phyloP scores from a whole-genome alignment of 2,329 filamentous ascomycete species.

The Penicillium olsonii region DNA sequence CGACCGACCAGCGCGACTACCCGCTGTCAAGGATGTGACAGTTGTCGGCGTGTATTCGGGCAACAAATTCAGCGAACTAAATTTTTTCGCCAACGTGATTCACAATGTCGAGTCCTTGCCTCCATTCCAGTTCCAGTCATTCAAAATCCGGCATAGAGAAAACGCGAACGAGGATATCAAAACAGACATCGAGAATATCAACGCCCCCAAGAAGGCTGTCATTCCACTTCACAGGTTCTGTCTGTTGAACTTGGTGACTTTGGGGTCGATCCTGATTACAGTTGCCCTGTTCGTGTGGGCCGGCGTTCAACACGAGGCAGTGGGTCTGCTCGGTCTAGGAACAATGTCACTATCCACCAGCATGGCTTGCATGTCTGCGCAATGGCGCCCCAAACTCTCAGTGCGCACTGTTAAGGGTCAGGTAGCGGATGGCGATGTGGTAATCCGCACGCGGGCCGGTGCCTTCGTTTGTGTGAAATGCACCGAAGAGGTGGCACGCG shows the following conservation, averaged over 20 bases:
- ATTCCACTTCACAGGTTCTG: conserved; percentile 46
- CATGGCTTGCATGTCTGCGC: conserved; percentile 59
- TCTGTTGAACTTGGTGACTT: conserved; percentile 56
- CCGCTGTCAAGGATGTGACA: conserved; percentile 52
- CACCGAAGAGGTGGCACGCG: conserved; percentile 62
- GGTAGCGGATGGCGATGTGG: conserved; percentile 60
- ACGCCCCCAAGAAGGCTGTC: neutral
- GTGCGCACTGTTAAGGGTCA: conserved; percentile 51
- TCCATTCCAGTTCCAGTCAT: conserved; percentile 12
- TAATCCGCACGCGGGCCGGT: conserved; percentile 62
- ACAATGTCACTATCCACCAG: conserved; percentile 57
- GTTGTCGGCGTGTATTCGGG: conserved; percentile 62
- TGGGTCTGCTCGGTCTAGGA: conserved; percentile 54
- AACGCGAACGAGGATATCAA: neutral
- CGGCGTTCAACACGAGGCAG: conserved; percentile 49
- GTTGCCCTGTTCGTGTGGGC: conserved; percentile 23
- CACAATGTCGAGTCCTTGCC: conserved; percentile 40
- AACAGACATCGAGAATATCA: neutral
- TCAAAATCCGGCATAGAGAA: conserved; percentile 1
- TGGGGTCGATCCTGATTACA: conserved; percentile 50
- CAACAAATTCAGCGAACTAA: conserved; percentile 56
- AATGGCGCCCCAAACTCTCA: conserved; percentile 60
- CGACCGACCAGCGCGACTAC: conserved; percentile 56
- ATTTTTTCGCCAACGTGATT: conserved; percentile 65
- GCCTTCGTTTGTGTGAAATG: conserved; percentile 61